Percentiles rank a stretch among this genome's conserved stretches.
phyloP scores from a whole-genome alignment of 2,329 filamentous ascomycete species.

The Thelonectria rubi region DNA sequence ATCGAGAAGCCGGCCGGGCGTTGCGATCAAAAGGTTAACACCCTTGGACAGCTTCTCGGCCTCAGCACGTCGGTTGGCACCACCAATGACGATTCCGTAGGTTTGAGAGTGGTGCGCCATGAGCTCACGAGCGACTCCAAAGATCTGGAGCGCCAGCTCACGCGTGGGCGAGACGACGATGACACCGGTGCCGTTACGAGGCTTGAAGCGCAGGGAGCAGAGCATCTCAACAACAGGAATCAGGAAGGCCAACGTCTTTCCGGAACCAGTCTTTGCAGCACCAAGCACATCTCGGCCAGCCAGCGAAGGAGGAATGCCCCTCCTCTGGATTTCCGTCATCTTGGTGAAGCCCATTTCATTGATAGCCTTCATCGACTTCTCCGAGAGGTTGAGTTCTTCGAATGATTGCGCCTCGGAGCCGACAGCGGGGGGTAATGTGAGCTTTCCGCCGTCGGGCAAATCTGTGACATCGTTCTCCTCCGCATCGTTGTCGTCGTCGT shows the following conservation, averaged over 20 bases:
- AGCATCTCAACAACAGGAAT: slow-evolving; percentile 96
- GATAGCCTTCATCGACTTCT: slow-evolving; percentile 89
- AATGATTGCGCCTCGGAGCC: slow-evolving; percentile 74
- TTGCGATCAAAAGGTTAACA: slow-evolving; percentile 93
- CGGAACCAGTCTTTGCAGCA: slow-evolving; percentile 94
- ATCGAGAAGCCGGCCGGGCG: slow-evolving; percentile 90
- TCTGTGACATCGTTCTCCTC: slow-evolving; percentile 46
- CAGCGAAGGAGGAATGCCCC: slow-evolving; percentile 85
- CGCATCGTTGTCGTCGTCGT: slow-evolving; percentile 43
- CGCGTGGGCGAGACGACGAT: slow-evolving; percentile 93
- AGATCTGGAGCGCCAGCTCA: slow-evolving; percentile 94
- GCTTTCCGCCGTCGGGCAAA: slow-evolving; percentile 50
- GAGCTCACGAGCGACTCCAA: slow-evolving; percentile 91
- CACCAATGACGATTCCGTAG: slow-evolving; percentile 95
- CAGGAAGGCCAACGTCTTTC: slow-evolving; percentile 94
- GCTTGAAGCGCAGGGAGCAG: slow-evolving; percentile 89
- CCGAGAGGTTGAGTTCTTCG: slow-evolving; percentile 82
- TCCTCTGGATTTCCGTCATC: slow-evolving; percentile 94
- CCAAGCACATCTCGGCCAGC: slow-evolving; percentile 93
- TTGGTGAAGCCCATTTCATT: slow-evolving; percentile 90
- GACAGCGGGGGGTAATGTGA: slow-evolving; percentile 63
- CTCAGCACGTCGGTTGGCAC: slow-evolving; percentile 89
- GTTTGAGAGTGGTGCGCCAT: slow-evolving; percentile 95
- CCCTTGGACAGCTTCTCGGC: slow-evolving; percentile 94
- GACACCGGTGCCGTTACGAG: slow-evolving; percentile 90